Evolutionary conservation across 1,139 yeast species (phyloP).

Genomic region (Wickerhamomyces sp.): DNA sequence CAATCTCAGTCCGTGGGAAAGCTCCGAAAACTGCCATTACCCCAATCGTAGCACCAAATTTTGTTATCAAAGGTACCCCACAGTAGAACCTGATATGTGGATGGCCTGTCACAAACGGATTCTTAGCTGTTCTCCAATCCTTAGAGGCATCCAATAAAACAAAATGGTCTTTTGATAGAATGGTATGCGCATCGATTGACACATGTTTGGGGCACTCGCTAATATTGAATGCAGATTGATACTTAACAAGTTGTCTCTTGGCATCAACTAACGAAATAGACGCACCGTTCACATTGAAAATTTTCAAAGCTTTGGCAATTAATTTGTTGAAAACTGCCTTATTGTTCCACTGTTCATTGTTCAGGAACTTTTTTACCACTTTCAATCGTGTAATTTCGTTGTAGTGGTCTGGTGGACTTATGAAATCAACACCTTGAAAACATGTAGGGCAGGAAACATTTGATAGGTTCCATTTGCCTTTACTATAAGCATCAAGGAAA

Average conservation of each 20-base stretch:
- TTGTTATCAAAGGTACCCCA: constrained; percentile 51
- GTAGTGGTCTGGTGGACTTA: constrained; percentile 57
- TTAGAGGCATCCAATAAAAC: constrained; percentile 52
- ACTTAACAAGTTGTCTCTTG: constrained; percentile 44
- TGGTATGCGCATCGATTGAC: constrained; percentile 64
- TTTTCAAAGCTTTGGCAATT: constrained; percentile 32
- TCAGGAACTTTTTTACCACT: constrained; percentile 38
- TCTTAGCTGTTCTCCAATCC: constrained; percentile 63
- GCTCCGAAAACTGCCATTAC: constrained; percentile 58
- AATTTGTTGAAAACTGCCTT: constrained; percentile 35
- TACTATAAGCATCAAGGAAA: constrained; percentile 58
- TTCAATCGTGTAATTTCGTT: constrained; percentile 39
- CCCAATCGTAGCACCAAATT: constrained; percentile 46
- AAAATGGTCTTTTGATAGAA: constrained; percentile 52
- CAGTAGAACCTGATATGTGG: constrained; percentile 59
- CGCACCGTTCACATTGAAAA: constrained; percentile 45
- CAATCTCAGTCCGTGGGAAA: constrained; percentile 36
- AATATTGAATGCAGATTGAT: constrained; percentile 41
- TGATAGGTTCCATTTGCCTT: constrained; percentile 56
- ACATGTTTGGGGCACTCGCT: constrained; percentile 49
- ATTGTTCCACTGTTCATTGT: constrained; percentile 50
- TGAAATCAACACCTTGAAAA: constrained; percentile 40
- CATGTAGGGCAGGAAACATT: constrained; percentile 53
- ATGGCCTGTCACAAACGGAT: constrained; percentile 58
- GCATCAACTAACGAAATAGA: constrained; percentile 54